phyloP scores from a whole-genome alignment of 2,329 filamentous ascomycete species.

The Dothidotthia symphoricarpi region DNA sequence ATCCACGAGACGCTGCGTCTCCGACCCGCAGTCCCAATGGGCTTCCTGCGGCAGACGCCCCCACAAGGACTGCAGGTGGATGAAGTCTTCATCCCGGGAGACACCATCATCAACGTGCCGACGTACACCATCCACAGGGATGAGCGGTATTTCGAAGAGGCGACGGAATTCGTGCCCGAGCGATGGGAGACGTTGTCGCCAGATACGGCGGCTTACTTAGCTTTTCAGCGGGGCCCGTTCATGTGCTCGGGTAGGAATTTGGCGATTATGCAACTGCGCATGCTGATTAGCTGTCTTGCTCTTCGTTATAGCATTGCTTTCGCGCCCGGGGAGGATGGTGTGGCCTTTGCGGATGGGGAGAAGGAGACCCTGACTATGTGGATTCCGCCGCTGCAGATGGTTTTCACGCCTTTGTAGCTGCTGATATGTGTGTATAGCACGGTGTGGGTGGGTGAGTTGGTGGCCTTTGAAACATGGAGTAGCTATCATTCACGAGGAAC shows the following conservation, averaged over 20 bases:
- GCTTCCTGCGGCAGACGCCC: conserved; percentile 38
- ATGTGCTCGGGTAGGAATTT: background rate
- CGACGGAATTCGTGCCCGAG: conserved; percentile 10
- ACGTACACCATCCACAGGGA: conserved; percentile 1
- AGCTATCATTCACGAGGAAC: too few relatives aligned
- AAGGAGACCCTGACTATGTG: background rate
- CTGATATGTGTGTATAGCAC: too few relatives aligned
- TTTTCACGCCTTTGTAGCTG: background rate
- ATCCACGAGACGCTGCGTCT: conserved; percentile 37
- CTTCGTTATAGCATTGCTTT: background rate
- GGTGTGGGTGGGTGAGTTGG: too few relatives aligned
- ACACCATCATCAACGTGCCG: conserved; percentile 1
- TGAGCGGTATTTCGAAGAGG: conserved; percentile 1
- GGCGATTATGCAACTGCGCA: background rate
- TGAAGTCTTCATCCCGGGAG: conserved; percentile 7
- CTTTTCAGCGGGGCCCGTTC: background rate
- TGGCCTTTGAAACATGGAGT: too few relatives aligned
- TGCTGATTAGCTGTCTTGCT: background rate
- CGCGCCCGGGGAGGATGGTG: background rate
- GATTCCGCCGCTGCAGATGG: background rate
- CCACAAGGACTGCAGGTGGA: conserved; percentile 25
- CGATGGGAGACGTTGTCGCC: conserved; percentile 3
- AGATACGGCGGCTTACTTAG: background rate
- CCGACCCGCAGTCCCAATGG: conserved; percentile 36
- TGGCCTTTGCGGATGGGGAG: background rate